Evolutionary conservation across 192 early-diverging fungal species (phyloP).

Genomic region (Physocladia obscura): DNA sequence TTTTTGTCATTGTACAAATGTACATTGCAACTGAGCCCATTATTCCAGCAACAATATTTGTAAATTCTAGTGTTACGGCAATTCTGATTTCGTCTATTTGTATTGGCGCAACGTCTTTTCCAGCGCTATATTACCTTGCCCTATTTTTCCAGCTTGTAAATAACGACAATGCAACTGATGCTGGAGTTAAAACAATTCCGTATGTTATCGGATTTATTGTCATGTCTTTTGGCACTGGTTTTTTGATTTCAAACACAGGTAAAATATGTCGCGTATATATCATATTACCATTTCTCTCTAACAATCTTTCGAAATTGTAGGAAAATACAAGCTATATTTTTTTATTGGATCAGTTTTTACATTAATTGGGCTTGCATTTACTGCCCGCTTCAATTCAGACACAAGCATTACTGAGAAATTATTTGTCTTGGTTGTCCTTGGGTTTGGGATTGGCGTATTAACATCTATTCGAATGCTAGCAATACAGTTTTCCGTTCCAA

Average conservation of each 20-base stretch:
- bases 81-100: constrained; percentile 41
- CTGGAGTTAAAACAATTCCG: constrained; percentile 74
- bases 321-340: constrained; percentile 20
- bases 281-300: constrained; percentile 22
- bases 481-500: neutral
- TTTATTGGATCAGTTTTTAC: neutral
- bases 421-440: constrained; percentile 68
- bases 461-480: neutral
- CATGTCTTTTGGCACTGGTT: constrained; percentile 63
- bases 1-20: constrained; percentile 65
- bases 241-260: constrained; percentile 54
- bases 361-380: neutral
- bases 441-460: constrained; percentile 66
- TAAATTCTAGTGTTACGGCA: constrained; percentile 42
- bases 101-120: constrained; percentile 45
- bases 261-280: no score
- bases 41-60: constrained; percentile 65
- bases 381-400: constrained; percentile 42
- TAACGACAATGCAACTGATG: constrained; percentile 66
- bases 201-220: constrained; percentile 71
- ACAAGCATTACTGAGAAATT: constrained; percentile 40
- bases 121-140: constrained; percentile 72
- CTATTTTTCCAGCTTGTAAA: constrained; percentile 59
- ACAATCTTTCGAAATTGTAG: neutral
- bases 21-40: constrained; percentile 70